These are phyloP conservation scores for Fusarium hainanense DNA, from an alignment of 2,329 filamentous ascomycete genomes.

Conservation along the genomic window DNA sequence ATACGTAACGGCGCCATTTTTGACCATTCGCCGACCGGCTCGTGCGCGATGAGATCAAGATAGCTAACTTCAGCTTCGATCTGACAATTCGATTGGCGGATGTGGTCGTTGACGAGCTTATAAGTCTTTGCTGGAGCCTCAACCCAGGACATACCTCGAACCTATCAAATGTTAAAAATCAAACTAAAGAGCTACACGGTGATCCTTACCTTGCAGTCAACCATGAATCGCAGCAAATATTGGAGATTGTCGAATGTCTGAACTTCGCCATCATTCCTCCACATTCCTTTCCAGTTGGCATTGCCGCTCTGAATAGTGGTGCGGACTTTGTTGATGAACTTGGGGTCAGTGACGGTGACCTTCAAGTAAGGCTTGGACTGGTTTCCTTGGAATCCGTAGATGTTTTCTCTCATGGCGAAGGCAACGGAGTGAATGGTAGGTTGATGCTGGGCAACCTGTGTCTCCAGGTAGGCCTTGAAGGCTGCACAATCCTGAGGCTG, in stretches of 20 bases:
- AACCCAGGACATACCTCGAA: constrained; percentile 98
- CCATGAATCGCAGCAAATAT: constrained; percentile 97
- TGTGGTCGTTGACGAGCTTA: constrained; percentile 71
- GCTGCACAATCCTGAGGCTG: constrained; percentile 78
- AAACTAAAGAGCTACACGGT: no score
- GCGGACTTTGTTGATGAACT: constrained; percentile 81
- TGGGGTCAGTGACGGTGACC: constrained; percentile 91
- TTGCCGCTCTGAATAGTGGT: constrained; percentile 77
- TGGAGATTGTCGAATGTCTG: constrained; percentile 96
- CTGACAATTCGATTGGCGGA: constrained; percentile 91
- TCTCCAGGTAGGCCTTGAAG: constrained; percentile 85
- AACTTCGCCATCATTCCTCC: constrained; percentile 78
- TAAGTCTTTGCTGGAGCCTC: constrained; percentile 82
- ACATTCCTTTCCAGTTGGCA: constrained; percentile 91
- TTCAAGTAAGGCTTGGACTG: constrained; percentile 92
- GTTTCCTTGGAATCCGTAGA: constrained; percentile 95
- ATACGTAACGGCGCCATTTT: constrained; percentile 97
- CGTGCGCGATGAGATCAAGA: constrained; percentile 84
- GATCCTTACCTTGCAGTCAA: constrained; percentile 82
- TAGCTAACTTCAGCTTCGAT: constrained; percentile 92
- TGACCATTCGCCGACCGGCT: constrained; percentile 92
- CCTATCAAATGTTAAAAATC: constrained; percentile 57
- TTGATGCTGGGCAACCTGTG: constrained; percentile 77
- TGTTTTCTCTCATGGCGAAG: constrained; percentile 86
- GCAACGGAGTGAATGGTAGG: constrained; percentile 82